phyloP scores from a whole-genome alignment of 352 stramenopile species.

The Pythium oligandrum region DNA sequence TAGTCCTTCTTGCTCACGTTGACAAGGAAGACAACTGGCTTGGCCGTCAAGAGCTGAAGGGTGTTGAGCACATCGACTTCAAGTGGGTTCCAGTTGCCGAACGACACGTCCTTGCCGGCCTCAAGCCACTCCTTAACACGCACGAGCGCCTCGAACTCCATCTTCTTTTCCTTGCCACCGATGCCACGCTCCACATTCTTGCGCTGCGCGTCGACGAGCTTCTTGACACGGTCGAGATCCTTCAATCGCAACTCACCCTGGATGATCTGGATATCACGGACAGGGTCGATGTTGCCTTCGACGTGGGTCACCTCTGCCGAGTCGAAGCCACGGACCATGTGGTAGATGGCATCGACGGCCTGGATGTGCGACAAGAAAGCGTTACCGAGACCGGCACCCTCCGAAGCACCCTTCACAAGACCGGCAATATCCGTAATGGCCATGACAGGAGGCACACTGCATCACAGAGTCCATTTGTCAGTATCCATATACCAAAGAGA shows the following conservation, averaged over 20 bases:
- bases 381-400: conserved; percentile 98
- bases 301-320: conserved; percentile 98
- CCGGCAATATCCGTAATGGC: conserved; percentile 99
- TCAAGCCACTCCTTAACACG: conserved; percentile 83
- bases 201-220: conserved; percentile 66
- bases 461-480: conserved; percentile 1
- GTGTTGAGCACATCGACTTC: conserved; percentile 91
- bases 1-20: conserved; percentile 99
- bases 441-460: conserved; percentile 92
- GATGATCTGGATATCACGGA: conserved; percentile 99
- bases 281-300: conserved; percentile 98
- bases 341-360: conserved; percentile 97
- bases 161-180: conserved; percentile 95
- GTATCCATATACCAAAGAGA: neutral
- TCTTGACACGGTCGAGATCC: conserved; percentile 91
- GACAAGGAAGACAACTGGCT: conserved; percentile 98
- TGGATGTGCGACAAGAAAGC: conserved; percentile 99
- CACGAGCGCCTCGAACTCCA: conserved; percentile 86
- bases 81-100: conserved; percentile 84
- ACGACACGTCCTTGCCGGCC: conserved; percentile 87
- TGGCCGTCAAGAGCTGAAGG: conserved; percentile 91
- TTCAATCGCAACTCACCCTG: conserved; percentile 97
- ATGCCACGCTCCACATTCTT: conserved; percentile 88
- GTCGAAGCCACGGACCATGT: conserved; percentile 98
- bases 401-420: conserved; percentile 95